Evolutionary conservation across 2,329 filamentous ascomycete species (phyloP).

Genomic region (Myriosclerotinia duriaeana): DNA sequence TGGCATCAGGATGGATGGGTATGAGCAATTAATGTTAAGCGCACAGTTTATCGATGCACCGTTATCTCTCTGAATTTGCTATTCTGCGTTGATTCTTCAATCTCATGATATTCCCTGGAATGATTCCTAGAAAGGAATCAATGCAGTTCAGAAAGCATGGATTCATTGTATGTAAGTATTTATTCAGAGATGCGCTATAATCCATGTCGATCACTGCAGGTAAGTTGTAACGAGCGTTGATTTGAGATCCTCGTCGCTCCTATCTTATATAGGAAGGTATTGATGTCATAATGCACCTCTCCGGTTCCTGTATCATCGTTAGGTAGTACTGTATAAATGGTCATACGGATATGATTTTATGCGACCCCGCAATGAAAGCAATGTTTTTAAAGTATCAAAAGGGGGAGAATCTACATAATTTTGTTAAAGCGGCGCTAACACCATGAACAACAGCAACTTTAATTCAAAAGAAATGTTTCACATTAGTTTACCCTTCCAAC

Average conservation of each 20-base stretch:
- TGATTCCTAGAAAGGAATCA: not conserved
- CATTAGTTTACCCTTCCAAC: too few species aligned
- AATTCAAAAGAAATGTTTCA: too few species aligned
- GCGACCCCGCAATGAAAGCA: not conserved
- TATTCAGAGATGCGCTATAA: not conserved
- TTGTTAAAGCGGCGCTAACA: not conserved
- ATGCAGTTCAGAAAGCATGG: not conserved
- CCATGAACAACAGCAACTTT: too few species aligned
- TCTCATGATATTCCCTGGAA: not conserved
- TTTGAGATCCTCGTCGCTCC: not conserved
- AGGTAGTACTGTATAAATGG: conserved; percentile 19
- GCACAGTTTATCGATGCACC: not conserved
- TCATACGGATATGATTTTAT: not conserved
- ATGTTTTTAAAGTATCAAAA: too few species aligned
- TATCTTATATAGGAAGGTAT: conserved; percentile 10
- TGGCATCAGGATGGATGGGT: not conserved
- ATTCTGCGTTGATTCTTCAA: not conserved
- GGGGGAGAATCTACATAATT: too few species aligned
- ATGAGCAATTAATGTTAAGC: conserved; percentile 2
- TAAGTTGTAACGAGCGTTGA: too few species aligned
- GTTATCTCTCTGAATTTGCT: not conserved
- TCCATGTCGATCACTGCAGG: too few species aligned
- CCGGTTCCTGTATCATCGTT: conserved; percentile 2
- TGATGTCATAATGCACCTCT: conserved; percentile 9
- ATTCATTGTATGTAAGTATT: not conserved